A percentile compares a stretch with the other conserved stretches of the same genome.
Conservation (phyloP, 192 early-diverging fungal genomes). For the Mycoemilia scoparia region DNA sequence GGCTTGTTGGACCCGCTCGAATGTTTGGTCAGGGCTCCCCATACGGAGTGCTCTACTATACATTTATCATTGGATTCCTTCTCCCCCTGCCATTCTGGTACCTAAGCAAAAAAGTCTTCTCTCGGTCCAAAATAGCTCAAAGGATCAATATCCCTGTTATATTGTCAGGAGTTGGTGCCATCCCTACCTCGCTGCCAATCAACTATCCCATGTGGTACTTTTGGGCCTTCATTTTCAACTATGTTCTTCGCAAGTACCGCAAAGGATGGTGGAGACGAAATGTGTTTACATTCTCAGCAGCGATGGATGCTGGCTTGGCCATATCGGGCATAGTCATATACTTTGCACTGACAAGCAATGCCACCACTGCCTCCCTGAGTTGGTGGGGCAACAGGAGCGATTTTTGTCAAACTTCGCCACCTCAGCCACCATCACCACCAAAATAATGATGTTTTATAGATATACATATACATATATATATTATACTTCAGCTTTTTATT, state of each 20-base stretch:
- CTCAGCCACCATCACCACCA: background rate
- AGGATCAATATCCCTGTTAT: slow-evolving; percentile 1
- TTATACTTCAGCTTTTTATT: too few species aligned
- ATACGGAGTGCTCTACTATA: slow-evolving; percentile 10
- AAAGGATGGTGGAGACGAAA: slow-evolving; percentile 46
- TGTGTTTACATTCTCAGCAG: slow-evolving; percentile 29
- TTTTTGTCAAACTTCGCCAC: background rate
- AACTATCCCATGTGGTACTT: slow-evolving; percentile 33
- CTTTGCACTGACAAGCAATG: background rate
- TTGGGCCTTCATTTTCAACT: slow-evolving; percentile 50
- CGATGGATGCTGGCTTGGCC: slow-evolving; percentile 14
- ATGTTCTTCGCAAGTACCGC: slow-evolving; percentile 37
- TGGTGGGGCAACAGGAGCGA: slow-evolving; percentile 5
- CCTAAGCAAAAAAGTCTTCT: too few species aligned
- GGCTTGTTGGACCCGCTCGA: slow-evolving; percentile 36
- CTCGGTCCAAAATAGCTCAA: too few species aligned
- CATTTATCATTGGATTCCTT: slow-evolving; percentile 31
- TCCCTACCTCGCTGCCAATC: slow-evolving; percentile 27
- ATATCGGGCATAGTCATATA: slow-evolving; percentile 1
- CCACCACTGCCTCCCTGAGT: background rate
- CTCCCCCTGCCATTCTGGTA: slow-evolving; percentile 41
- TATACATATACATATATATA: too few species aligned
- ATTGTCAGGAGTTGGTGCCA: slow-evolving; percentile 18
- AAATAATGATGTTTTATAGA: too few species aligned
- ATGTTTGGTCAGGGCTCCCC: slow-evolving; percentile 33